Evolutionary conservation across 371 early-diverging fungal species (phyloP).

Genomic region (Catenaria anguillulae): DNA sequence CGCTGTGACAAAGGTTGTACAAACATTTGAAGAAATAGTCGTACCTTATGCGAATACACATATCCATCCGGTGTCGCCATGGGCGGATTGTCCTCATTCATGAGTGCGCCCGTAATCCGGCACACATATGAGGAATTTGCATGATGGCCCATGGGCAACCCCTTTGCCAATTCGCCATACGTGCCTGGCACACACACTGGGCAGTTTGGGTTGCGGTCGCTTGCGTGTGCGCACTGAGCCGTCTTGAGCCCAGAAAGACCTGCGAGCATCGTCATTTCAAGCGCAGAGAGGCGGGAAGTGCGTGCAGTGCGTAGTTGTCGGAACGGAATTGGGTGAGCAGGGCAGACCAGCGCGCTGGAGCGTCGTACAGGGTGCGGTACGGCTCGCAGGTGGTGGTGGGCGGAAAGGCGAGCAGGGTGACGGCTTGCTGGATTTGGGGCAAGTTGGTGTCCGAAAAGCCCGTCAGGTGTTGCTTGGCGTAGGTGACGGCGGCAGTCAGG

Average conservation of each 20-base stretch:
- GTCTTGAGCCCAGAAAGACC: conserved; percentile 88
- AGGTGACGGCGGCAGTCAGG: conserved; percentile 55
- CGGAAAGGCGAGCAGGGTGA: conserved; percentile 68
- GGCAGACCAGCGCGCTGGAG: conserved; percentile 51
- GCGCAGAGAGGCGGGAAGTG: conserved; percentile 65
- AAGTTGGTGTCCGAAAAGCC: conserved; percentile 54
- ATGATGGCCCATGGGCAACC: conserved; percentile 78
- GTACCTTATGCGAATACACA: conserved; percentile 67
- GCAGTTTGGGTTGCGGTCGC: conserved; percentile 72
- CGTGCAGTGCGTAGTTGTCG: conserved; percentile 69
- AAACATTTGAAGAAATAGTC: not conserved
- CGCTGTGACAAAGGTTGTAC: not conserved
- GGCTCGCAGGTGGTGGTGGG: conserved; percentile 53
- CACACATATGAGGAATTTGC: conserved; percentile 85
- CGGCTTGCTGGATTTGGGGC: conserved; percentile 54
- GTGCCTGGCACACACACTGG: conserved; percentile 80
- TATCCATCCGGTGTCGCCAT: conserved; percentile 89
- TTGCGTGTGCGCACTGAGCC: conserved; percentile 39
- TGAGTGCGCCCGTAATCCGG: conserved; percentile 65
- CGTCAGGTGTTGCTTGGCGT: conserved; percentile 65
- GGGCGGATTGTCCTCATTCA: conserved; percentile 90
- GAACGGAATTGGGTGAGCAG: conserved; percentile 60
- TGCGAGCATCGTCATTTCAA: conserved; percentile 75
- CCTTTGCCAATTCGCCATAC: conserved; percentile 61
- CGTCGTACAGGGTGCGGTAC: conserved; percentile 52